These are phyloP conservation scores for Plasmodium blacklocki DNA, from an alignment of 169 alveolate species.

Conservation along the genomic window DNA sequence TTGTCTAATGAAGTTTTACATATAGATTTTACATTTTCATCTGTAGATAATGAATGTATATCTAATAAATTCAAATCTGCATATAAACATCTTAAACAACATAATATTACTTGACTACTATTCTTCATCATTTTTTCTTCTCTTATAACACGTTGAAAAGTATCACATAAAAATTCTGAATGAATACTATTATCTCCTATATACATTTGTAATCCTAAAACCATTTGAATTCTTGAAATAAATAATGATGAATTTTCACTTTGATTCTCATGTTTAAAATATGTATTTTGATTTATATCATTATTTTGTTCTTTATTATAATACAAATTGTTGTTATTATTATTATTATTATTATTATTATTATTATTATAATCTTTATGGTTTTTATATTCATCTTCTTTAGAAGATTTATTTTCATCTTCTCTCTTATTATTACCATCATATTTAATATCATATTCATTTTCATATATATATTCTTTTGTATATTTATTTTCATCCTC, in stretches of 20 bases:
- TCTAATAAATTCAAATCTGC: constrained; percentile 50
- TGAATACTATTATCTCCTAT: constrained; percentile 72
- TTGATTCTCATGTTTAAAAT: not conserved
- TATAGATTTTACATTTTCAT: constrained; percentile 61
- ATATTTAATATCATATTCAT: too few species aligned
- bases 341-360: not conserved
- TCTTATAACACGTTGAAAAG: constrained; percentile 47
- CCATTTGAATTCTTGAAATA: constrained; percentile 65
- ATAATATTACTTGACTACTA: constrained; percentile 54
- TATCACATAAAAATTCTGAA: constrained; percentile 69
- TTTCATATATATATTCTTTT: too few species aligned
- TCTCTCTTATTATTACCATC: not conserved
- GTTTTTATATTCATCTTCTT: not conserved
- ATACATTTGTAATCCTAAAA: constrained; percentile 61
- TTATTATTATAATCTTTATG: not conserved
- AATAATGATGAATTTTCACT: constrained; percentile 7
- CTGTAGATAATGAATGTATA: constrained; percentile 51
- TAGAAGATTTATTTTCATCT: not conserved
- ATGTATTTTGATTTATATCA: not conserved
- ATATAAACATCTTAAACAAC: constrained; percentile 66
- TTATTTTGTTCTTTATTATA: not conserved
- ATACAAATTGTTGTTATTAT: too few species aligned
- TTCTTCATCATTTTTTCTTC: constrained; percentile 71
- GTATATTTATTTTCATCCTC: not conserved
- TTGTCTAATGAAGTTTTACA: constrained; percentile 55